Evolutionary conservation across 2,329 filamentous ascomycete genomes (phyloP).

Genomic region (Ceratocystis papillata): DNA sequence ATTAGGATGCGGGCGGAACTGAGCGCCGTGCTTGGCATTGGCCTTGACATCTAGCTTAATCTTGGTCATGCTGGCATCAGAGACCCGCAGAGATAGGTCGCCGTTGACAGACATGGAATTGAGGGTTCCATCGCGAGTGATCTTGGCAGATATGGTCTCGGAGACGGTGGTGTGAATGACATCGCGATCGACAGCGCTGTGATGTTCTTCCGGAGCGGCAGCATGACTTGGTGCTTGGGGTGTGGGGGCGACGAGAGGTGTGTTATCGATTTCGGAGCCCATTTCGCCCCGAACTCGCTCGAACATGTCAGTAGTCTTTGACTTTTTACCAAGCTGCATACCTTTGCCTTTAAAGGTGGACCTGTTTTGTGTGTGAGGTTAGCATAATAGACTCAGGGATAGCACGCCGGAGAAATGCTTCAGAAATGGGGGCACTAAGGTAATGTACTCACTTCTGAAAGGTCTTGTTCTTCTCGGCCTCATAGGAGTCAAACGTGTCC

Average conservation of each 20-base stretch:
- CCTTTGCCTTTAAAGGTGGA: conserved; percentile 79
- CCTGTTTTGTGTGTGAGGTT: conserved; percentile 30
- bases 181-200: conserved; percentile 63
- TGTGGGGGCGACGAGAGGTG: conserved; percentile 56
- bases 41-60: conserved; percentile 74
- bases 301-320: conserved; percentile 94
- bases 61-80: conserved; percentile 80
- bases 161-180: conserved; percentile 79
- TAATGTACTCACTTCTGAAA: conserved; percentile 57
- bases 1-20: conserved; percentile 93
- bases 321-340: conserved; percentile 99
- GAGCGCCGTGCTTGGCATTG: conserved; percentile 67
- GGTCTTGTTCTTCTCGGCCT: conserved; percentile 92
- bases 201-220: conserved; percentile 44
- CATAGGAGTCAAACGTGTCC: conserved; percentile 86
- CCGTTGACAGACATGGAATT: conserved; percentile 84
- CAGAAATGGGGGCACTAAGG: background rate
- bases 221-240: conserved; percentile 35
- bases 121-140: conserved; percentile 77
- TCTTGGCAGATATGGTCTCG: conserved; percentile 79
- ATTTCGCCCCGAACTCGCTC: conserved; percentile 88
- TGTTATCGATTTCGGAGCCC: conserved; percentile 71
- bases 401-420: background rate
- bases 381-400: background rate
- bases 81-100: conserved; percentile 81